Evolutionary conservation across 1,284 basidiomycete species (phyloP), one percentile per base, ranked within the genome.

Genomic region (Fistulinella cinereoalba): DNA sequence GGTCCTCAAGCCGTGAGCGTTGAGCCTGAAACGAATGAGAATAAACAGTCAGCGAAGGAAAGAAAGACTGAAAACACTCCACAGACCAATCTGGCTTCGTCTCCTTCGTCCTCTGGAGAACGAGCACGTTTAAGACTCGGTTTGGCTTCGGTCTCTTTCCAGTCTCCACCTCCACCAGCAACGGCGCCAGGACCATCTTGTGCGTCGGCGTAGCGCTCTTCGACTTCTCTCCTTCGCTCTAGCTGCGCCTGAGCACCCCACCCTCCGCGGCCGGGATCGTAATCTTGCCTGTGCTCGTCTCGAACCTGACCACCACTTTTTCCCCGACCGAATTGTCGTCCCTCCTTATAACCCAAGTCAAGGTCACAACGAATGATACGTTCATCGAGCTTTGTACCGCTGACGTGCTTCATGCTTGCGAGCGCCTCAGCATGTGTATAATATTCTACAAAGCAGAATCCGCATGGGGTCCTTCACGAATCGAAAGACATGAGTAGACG

Each of bases 401-500:
- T 93, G 52, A 99, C 85, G 68, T 97, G 96, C 38, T 90, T 85
- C 79, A 99, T 84, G 56, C 88, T 88, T 37, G 93, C 90, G 23
- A 97, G 77, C 15, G 97, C 97, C 68, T 99, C 96, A 6, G 85
- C 78, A 62, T 98, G 94, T 9, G 92, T 92, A 69, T 98, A 99
- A 69, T 93, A 99, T 66, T 99, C 97, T 49, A 99, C 97, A 62
- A 99, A 99, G 59, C 96, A 97, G 69, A 99, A 99, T 1, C 97
- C 97, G 65, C 97, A 99, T 0, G 97, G 97, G 40, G 97, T 99
- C 60, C 92, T 96, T 61, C 28, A 52, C 22, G 38, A 44, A 37
- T 42, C 29, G 39, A 6, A 36, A 19, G 8, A 21, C 37, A 40
- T 57, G 25, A 50, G 38, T 43, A 22, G 28, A 46, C 11, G 39